phyloP scores from a whole-genome alignment of 768 basidiomycete genomes.

The Boletus sp. region DNA sequence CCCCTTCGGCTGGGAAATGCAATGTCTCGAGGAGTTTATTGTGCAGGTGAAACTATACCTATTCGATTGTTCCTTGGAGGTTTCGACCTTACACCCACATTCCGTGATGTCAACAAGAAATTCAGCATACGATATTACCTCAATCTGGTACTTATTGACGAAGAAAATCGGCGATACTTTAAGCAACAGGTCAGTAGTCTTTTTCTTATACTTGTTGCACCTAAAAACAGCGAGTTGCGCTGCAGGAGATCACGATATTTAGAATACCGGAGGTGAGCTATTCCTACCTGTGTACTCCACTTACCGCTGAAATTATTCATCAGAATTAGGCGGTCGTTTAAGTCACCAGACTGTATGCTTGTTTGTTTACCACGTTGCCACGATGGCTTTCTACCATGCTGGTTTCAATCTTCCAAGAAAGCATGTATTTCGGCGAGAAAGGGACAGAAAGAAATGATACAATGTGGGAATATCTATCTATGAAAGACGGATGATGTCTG shows the following conservation, averaged over 20 bases:
- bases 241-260: conserved; percentile 82
- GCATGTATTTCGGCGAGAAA: neutral
- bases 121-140: conserved; percentile 97
- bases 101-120: conserved; percentile 99
- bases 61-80: conserved; percentile 97
- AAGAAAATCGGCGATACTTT: conserved; percentile 97
- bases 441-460: neutral
- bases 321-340: conserved; percentile 34
- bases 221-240: neutral
- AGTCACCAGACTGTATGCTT: conserved; percentile 1
- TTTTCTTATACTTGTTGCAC: neutral
- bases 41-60: conserved; percentile 91
- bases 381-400: neutral
- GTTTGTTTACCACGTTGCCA: conserved; percentile 4
- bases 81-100: conserved; percentile 97
- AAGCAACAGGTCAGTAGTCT: conserved; percentile 75
- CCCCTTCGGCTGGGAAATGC: neutral
- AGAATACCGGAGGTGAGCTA: conserved; percentile 77
- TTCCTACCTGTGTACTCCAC: neutral
- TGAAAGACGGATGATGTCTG: neutral
- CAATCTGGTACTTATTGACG: conserved; percentile 95
- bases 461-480: neutral
- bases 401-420: conserved; percentile 4
- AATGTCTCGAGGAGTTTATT: neutral
- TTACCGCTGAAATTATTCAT: conserved; percentile 1